Base-by-base conservation (phyloP, 2,329 filamentous ascomycete genomes). In the Biscogniauxia mediterranea region DNA sequence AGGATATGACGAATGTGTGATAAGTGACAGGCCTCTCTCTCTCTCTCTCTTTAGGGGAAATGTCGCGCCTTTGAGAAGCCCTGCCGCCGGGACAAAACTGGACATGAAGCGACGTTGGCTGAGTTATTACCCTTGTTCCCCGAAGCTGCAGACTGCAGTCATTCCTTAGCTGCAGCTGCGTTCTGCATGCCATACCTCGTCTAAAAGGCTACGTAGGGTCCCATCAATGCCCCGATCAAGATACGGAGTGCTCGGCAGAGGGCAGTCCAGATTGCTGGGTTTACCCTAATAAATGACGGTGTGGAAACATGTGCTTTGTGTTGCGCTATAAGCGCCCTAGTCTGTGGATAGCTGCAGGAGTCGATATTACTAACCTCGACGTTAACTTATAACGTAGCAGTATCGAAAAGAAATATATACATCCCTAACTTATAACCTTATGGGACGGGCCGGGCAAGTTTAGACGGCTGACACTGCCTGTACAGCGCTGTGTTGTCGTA, bases 101-200 rank as follows among this genome's bases (percentile, higher is more conserved):
- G 61, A 56, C 46, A 64, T 61, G 60, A 67, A 65, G 61, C 61
- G 55, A 54, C 64, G 61, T 61, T 58, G 28, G 57, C 61, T 57
- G 60, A 64, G 58, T 58, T 60, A n/a, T 46, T 46, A 68, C 49
- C 69, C 69, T 59, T 68, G 69, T 67, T 70, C 64, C 66, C 64
- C 63, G 63, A 64, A 61, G 67, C 64, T 71, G 66, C 66, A 68
- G 65, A 55, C 66, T 69, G 70, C 69, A 71, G 67, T 67, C 62
- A 68, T 66, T 67, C 56, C 63, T 70, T 72, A 71, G 71, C 68
- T 72, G 71, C 71, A 73, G 70, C 70, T 71, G 65, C 69, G 67
- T 66, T 70, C 69, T 73, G 71, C 71, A 73, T 71, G 69, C 68
- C 69, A 68, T 72, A 72, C 64, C 66, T 68, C 38, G 38, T 46